Percentiles rank a stretch among this genome's conserved stretches.
phyloP scores from a whole-genome alignment of 106 monocot genomes.

The Dendrobium nobile region DNA sequence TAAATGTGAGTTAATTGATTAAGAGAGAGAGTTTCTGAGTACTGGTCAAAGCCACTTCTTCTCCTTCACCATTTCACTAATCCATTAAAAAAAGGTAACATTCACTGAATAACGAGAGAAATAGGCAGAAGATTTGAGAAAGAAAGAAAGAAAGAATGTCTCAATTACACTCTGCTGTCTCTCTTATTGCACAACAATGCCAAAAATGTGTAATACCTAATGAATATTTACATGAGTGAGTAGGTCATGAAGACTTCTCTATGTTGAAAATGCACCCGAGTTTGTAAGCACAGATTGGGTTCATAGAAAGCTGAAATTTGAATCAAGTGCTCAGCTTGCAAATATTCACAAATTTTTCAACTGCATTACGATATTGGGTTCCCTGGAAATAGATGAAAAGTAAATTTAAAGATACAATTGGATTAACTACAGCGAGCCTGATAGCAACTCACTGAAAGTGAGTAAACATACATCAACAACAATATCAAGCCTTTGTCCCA shows the following conservation, averaged over 20 bases:
- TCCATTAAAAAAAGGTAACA: neutral
- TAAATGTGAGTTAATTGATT: neutral
- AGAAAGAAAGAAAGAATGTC: too few relatives aligned
- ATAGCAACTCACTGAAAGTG: neutral
- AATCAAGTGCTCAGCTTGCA: constrained; percentile 79
- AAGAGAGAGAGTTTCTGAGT: neutral
- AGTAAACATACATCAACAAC: neutral
- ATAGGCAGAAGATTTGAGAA: too few relatives aligned
- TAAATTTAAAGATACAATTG: neutral
- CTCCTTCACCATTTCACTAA: neutral
- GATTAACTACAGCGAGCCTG: neutral
- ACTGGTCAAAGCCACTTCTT: neutral
- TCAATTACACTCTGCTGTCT: too few relatives aligned
- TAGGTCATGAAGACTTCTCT: neutral
- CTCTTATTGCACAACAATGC: too few relatives aligned
- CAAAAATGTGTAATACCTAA: too few relatives aligned
- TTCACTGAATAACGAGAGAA: too few relatives aligned
- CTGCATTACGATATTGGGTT: constrained; percentile 89
- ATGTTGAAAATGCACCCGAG: neutral
- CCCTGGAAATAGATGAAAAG: constrained; percentile 40
- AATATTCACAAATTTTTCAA: constrained; percentile 74
- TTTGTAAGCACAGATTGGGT: neutral
- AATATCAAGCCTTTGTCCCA: too few relatives aligned
- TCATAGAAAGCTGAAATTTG: neutral
- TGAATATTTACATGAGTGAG: too few relatives aligned